Base-by-base conservation (phyloP, 148 eudicot species). In the Arbutus unedo region DNA sequence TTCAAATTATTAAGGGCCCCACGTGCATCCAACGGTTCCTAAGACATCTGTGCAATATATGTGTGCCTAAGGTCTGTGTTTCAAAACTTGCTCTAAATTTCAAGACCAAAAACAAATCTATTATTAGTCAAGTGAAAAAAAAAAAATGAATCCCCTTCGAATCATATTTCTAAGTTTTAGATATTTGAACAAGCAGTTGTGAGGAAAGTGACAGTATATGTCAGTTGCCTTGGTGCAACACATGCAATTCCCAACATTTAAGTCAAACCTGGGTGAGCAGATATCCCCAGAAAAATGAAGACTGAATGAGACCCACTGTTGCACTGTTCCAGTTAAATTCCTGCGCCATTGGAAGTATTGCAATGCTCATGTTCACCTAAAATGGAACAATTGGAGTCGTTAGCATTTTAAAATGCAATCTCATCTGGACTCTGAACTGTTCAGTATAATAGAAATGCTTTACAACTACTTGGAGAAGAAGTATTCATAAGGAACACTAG, bases 231-330 rank as follows among this genome's bases (percentile, higher is more conserved):
- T 8, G 23, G 11, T 53, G 16, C 23, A 19, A 57, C 31, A 25
- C 31, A 43, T 47, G 23, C 47, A 71, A 15, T 25, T 67, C 16
- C 41, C 85, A 38, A 38, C 55, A 51, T 19, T 51, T 16, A 75
- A 83, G 84, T 70, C 81, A 84, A 89, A 96, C 99, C 98, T 96
- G 99, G 87, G 99, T 96, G 75, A 96, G 97, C 66, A 96, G 92
- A 86, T 96, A 96, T 60, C 99, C 99, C 99, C 99, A 96, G 92
- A 96, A 96, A 87, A 96, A 96, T 72, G 99, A 96, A 41, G 99
- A 96, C 81, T 96, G 99, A 82, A 96, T 94, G 31, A 96, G 93
- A 84, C 99, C 99, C 87, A 96, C 99, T 54, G 98, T 96, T 76
- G 97, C 88, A 88, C 95, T 96, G 81, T 87, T 94, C 94, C 95